Evolutionary conservation across 495 filamentous ascomycete species (phyloP), one percentile per base, ranked within the genome.

Genomic region (Xylaria longipes): DNA sequence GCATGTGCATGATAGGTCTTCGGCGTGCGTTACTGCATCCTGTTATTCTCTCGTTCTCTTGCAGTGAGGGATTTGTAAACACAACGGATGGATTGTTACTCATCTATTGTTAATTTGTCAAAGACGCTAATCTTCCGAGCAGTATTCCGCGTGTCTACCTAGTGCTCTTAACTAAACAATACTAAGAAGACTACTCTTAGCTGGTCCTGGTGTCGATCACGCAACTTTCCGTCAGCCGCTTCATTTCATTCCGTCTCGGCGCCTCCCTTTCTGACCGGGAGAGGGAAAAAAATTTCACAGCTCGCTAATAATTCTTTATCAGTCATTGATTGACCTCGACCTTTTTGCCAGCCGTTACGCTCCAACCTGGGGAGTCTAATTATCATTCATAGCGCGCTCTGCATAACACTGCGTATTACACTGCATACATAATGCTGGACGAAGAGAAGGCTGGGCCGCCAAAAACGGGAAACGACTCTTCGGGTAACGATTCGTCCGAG

Each of bases 371-470:
- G 33, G 22, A n/a, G 57, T 68, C 11, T 35, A 68, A 29, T 43
- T 41, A 39, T 60, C 46, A 6, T 25, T 63, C 29, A 43, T 27
- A 22, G 22, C 20, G 31, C 27, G 22, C 14, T 60, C 39, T 37
- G 31, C 57, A 50, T 17, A 60, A 35, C 37, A 48, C 48, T 15
- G 22, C 37, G 50, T 41, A 29, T n/a, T 60, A 60, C 31, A 60
- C 39, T 11, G 31, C 46, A 25, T 9, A 33, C 61, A 56, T 12
- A 27, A 76, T 78, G 73, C 29, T 43, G 12, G 76, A 76, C 65
- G 74, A 76, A 39, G 75, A 78, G 63, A 76, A 78, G 63, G 46
- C 71, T 12, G 62, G 71, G 33, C 61, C 48, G 52, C 50, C 73
- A 5, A 20, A 22, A 29, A 46, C 60, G 48, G 37, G 63, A 29